A percentile compares a stretch with the other conserved stretches of the same genome.
Evolutionary conservation across 129 eudicot species (phyloP).

Genomic region (Tagetes erecta): DNA sequence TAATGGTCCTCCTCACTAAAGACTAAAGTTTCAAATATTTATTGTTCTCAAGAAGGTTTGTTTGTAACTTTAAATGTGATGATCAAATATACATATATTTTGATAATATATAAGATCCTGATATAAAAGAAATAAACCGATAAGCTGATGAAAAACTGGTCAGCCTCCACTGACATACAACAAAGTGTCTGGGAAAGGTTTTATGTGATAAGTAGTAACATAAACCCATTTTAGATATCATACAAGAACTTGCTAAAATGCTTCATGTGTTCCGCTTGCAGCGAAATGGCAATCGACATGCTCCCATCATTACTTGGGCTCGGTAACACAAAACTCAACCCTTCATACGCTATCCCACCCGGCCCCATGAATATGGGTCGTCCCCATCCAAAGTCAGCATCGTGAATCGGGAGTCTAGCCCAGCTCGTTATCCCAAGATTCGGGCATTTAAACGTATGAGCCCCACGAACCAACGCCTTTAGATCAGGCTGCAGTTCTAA

Average conservation of each 20-base stretch:
- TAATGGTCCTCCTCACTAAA: background rate
- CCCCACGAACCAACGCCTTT: constrained; percentile 78
- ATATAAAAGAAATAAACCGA: constrained; percentile 25
- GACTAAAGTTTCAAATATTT: background rate
- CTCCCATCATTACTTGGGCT: constrained; percentile 74
- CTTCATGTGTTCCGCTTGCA: constrained; percentile 83
- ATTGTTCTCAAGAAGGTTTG: background rate
- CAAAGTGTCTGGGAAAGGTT: constrained; percentile 26
- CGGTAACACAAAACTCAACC: constrained; percentile 68
- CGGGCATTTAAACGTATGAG: constrained; percentile 73
- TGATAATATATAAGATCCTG: background rate
- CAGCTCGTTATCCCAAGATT: constrained; percentile 84
- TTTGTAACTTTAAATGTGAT: constrained; percentile 11
- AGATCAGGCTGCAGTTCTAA: constrained; percentile 80
- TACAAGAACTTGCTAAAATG: constrained; percentile 60
- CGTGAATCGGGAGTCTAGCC: constrained; percentile 85
- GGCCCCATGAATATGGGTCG: constrained; percentile 87
- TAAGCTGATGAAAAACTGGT: constrained; percentile 29
- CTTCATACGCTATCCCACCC: constrained; percentile 82
- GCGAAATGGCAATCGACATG: constrained; percentile 64
- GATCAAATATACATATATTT: constrained; percentile 5
- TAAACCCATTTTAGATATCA: constrained; percentile 51
- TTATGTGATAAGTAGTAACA: constrained; percentile 13
- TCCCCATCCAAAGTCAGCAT: constrained; percentile 91
- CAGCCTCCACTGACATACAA: constrained; percentile 33